Percentiles rank a stretch among this genome's conserved stretches.
Evolutionary conservation across 2,329 filamentous ascomycete genomes (phyloP).

Genomic region (Aspergillus amoenus): DNA sequence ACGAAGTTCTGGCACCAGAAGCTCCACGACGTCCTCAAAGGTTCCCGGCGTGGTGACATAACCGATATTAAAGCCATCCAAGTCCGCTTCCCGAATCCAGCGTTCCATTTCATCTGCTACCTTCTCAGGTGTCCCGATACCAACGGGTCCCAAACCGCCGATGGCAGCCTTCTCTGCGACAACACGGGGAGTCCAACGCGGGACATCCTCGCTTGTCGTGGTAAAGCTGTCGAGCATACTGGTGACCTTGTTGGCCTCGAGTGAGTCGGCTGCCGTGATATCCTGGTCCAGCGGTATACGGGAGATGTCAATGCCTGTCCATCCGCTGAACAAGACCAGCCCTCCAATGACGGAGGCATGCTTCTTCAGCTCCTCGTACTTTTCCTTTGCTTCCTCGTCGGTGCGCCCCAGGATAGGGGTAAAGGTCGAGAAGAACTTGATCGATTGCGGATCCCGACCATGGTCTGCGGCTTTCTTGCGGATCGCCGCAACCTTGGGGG

Average conservation of each 20-base stretch:
- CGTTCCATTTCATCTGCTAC: slow-evolving; percentile 51
- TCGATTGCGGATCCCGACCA: slow-evolving; percentile 56
- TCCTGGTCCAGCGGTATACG: slow-evolving; percentile 59
- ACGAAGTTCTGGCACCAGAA: slow-evolving; percentile 50
- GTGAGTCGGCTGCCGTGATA: slow-evolving; percentile 54
- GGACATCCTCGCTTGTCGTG: slow-evolving; percentile 49
- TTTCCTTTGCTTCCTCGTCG: slow-evolving; percentile 54
- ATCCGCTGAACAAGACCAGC: slow-evolving; percentile 57
- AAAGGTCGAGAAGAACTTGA: slow-evolving; percentile 58
- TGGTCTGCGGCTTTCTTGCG: slow-evolving; percentile 50
- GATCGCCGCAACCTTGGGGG: slow-evolving; percentile 54
- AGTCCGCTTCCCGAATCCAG: slow-evolving; percentile 46
- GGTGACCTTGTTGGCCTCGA: slow-evolving; percentile 53
- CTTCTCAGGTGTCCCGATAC: slow-evolving; percentile 46
- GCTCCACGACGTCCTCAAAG: slow-evolving; percentile 53
- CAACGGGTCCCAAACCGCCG: slow-evolving; percentile 51
- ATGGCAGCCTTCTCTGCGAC: slow-evolving; percentile 50
- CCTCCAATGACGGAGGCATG: slow-evolving; percentile 56
- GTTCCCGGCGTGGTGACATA: slow-evolving; percentile 54
- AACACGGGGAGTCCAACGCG: slow-evolving; percentile 46
- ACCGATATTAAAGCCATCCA: slow-evolving; percentile 46
- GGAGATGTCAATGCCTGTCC: slow-evolving; percentile 62
- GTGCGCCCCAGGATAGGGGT: slow-evolving; percentile 52
- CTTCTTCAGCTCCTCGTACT: slow-evolving; percentile 52
- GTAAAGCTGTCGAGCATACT: slow-evolving; percentile 53